Evolutionary conservation across 495 filamentous ascomycete genomes (phyloP), one percentile per base, ranked within the genome.

Genomic region (Lepidopterella palustris): DNA sequence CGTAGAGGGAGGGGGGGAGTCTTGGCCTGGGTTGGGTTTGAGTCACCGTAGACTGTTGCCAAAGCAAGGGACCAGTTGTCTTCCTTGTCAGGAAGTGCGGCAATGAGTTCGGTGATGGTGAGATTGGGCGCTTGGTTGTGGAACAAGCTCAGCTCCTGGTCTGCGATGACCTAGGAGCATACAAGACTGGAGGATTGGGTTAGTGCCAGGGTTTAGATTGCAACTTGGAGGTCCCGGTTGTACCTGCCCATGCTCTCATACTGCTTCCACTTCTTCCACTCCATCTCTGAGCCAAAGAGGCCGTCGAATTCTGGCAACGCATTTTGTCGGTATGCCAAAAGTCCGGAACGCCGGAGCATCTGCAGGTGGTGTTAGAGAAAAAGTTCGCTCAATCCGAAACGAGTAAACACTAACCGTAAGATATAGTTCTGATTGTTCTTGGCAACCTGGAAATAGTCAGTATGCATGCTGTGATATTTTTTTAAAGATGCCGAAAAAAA

Each of bases 201-300:
- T 23, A 45, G 42, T 57, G 18, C 18, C 23, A 8, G 21, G 54
- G 10, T 8, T 8, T 8, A 26, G 25, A 13, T 57, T 45, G 13
- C 27, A n/a, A 31, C 35, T 23, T 13, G 21, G 47, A 15, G n/a
- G 28, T 31, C 52, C 28, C 11, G 25, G n/a, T 32, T 55, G 21
- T 24, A 63, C 60, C 64, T 63, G 52, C 60, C 64, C 24, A 53
- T 52, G 21, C 42, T 25, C 51, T 67, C 65, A 28, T 61, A 27
- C 13, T 47, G 23, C 40, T 60, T 48, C 65, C 61, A 64, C 6
- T 21, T 53, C 42, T 61, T 54, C 57, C 58, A 61, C 11, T 32
- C 52, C n/a, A 53, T 45, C 51, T 56, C 52, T 4, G 39, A n/a
- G 31, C 54, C 56, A 51, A 59, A 13, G 11, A 59, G 27, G 29